These are phyloP conservation scores for Evernia prunastri DNA, from an alignment of 495 filamentous ascomycete species.

Conservation along the genomic window DNA sequence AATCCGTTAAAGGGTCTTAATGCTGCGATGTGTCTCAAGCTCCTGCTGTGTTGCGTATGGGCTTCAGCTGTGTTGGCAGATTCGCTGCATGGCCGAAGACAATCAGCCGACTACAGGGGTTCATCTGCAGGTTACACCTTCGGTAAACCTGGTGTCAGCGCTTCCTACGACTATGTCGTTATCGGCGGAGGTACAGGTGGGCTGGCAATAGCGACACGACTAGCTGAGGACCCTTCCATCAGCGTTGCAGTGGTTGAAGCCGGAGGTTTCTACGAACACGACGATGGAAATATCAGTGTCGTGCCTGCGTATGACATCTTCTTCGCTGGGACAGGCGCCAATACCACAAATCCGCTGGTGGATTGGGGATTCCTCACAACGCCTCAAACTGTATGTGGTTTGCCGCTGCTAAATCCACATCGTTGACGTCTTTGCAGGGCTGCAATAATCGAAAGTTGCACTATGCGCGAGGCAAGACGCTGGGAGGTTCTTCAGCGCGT, in stretches of 20 bases:
- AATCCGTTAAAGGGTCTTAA: too few species aligned
- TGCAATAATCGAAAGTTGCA: conserved; percentile 33
- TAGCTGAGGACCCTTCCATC: conserved; percentile 33
- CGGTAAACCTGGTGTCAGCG: conserved; percentile 19
- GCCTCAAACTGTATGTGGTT: conserved; percentile 30
- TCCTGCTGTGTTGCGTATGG: too few species aligned
- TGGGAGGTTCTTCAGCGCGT: conserved; percentile 26
- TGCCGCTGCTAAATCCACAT: too few species aligned
- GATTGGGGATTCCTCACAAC: conserved; percentile 47
- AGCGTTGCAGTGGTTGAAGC: conserved; percentile 51
- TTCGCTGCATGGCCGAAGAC: too few species aligned
- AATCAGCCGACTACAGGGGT: too few species aligned
- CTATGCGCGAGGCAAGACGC: conserved; percentile 30
- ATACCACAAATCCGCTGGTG: conserved; percentile 30
- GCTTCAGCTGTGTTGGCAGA: too few species aligned
- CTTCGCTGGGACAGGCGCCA: conserved; percentile 22
- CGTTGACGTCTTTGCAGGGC: too few species aligned
- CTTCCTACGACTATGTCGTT: conserved; percentile 36
- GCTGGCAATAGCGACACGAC: conserved; percentile 41
- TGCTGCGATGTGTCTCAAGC: too few species aligned
- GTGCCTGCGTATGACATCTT: conserved; percentile 31
- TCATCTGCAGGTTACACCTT: background rate
- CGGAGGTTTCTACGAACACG: conserved; percentile 48
- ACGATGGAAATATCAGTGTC: conserved; percentile 29
- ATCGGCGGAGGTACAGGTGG: conserved; percentile 54